A percentile compares a stretch with the other conserved stretches of the same genome.
Evolutionary conservation across 202 grass and related monocot genomes (phyloP).

Genomic region (Cymbopogon flexuosus): DNA sequence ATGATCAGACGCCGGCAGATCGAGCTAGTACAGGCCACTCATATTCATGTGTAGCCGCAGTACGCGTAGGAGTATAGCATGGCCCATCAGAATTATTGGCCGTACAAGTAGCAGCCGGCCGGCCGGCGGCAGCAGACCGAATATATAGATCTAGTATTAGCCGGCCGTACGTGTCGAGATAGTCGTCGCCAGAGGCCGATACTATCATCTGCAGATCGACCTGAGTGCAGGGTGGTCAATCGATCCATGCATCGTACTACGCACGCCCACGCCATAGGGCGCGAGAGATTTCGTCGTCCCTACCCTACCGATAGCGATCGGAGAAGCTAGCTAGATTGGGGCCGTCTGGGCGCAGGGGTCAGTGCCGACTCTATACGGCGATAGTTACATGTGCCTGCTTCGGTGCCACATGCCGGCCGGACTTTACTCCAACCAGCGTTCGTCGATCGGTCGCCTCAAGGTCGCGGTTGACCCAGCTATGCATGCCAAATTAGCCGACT

Average conservation of each 20-base stretch:
- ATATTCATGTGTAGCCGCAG: neutral
- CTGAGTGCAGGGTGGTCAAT: neutral
- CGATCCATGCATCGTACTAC: neutral
- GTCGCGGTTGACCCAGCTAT: neutral
- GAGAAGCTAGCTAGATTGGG: neutral
- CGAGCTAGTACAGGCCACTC: neutral
- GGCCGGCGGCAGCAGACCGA: neutral
- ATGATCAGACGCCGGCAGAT: neutral
- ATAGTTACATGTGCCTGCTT: neutral
- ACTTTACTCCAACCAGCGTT: neutral
- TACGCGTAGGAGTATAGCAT: neutral
- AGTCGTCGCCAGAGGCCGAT: neutral
- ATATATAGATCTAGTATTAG: no score
- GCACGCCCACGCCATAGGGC: neutral
- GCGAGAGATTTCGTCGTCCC: constrained; percentile 11
- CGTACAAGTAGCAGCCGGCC: neutral
- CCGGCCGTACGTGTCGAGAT: neutral
- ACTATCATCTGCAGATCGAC: neutral
- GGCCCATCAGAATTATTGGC: neutral
- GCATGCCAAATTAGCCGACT: constrained; percentile 26
- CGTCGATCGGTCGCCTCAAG: neutral
- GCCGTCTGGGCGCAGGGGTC: neutral
- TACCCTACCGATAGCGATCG: neutral
- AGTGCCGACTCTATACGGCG: constrained; percentile 26
- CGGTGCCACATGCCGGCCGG: neutral